A percentile compares a stretch with the other conserved stretches of the same genome.
These are phyloP conservation scores for Trichoderma gamsii DNA, from an alignment of 495 filamentous ascomycete genomes.

Conservation along the genomic window DNA sequence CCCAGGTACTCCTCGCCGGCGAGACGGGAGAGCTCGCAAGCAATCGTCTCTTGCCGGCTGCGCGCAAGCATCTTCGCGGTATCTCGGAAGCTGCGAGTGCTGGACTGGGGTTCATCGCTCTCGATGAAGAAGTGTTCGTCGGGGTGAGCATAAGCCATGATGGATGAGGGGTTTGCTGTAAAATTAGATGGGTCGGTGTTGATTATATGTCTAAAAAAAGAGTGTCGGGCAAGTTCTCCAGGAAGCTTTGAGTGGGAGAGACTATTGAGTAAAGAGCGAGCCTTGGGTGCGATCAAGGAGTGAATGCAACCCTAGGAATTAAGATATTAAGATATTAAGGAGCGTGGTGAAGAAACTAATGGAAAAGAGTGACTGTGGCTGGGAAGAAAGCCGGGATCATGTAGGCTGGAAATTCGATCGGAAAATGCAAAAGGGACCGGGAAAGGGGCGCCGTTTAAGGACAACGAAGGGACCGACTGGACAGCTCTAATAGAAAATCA, in stretches of 20 bases:
- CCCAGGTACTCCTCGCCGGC: constrained; percentile 86
- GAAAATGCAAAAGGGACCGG: constrained; percentile 29
- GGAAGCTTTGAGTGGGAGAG: constrained; percentile 35
- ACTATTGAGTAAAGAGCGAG: constrained; percentile 35
- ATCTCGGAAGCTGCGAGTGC: constrained; percentile 49
- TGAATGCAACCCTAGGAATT: constrained; percentile 29
- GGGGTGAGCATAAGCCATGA: constrained; percentile 65
- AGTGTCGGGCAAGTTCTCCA: constrained; percentile 48
- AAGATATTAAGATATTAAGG: constrained; percentile 50
- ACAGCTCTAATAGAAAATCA: constrained; percentile 26
- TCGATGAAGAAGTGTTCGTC: constrained; percentile 81
- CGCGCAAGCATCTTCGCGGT: constrained; percentile 66
- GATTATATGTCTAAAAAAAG: constrained; percentile 31
- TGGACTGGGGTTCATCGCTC: constrained; percentile 52
- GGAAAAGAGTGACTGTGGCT: constrained; percentile 45
- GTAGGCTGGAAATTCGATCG: constrained; percentile 26
- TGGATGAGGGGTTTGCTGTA: constrained; percentile 31
- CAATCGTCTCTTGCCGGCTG: constrained; percentile 75
- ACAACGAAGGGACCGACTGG: constrained; percentile 21
- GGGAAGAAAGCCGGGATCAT: constrained; percentile 31
- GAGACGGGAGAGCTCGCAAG: constrained; percentile 75
- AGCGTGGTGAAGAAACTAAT: constrained; percentile 44
- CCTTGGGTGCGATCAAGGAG: constrained; percentile 40
- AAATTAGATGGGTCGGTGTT: constrained; percentile 19
- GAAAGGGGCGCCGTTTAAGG: constrained; percentile 32